Base-by-base conservation (phyloP, 306 rosid species). In the Prunus fruticosa region DNA sequence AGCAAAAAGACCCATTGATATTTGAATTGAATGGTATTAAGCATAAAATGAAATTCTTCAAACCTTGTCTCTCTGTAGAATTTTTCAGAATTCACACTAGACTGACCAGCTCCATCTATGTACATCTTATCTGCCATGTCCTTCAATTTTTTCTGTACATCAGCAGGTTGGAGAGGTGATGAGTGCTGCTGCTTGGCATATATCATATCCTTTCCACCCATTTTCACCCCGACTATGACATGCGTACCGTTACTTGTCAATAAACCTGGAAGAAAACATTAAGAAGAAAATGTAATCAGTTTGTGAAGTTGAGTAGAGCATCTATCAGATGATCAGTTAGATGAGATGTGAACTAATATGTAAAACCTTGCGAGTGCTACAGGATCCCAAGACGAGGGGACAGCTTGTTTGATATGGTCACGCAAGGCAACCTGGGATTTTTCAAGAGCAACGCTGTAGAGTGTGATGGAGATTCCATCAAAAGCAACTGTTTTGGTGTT, bases 371-470 rank as follows among this genome's bases (percentile, higher is more conserved):
- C 88, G 82, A 93, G 81, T 16, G 93, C 94, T 45, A 87, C 89
- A 0, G 98, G 96, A 78, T 93, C 98, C 98, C 98, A 93, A 9
- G 93, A 82, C 2, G 96, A 85, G 2, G 98, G 98, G 64, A 93
- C 94, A 47, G 88, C 94, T 76, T 79, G 92, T 84, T 82, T 93
- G 62, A 93, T 89, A 73, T 83, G 78, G 78, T 89, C 94, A 79
- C 79, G 81, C 65, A 93, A 86, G 38, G 82, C 81, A 2, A 85
- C 76, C 80, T 93, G 96, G 0, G 93, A 79, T 82, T 88, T 93
- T 58, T 90, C 91, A 5, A 93, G 81, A 12, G 91, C 96, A 80
- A 93, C 78, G 71, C 82, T 85, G 80, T 89, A 93, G 20, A 90
- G 90, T 34, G 91, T 83, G 77, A 93, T 68, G 53, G 84, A 86